Evolutionary conservation across 2,329 filamentous ascomycete genomes (phyloP), one percentile per base, ranked within the genome.

Genomic region (Neonectria hederae): DNA sequence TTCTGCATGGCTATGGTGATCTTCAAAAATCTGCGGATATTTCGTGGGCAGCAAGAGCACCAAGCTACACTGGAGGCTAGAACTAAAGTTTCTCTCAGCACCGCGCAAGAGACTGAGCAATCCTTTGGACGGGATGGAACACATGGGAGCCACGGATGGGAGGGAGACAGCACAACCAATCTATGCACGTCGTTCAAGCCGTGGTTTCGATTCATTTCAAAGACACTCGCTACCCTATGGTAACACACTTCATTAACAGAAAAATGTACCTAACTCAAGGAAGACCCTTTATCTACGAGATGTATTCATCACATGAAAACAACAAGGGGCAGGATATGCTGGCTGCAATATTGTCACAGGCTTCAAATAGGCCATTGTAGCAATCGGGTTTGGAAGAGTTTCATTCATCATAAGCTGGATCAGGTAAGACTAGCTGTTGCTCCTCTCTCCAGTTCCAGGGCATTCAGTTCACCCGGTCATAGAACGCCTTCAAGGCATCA

Each of bases 401-500:
- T 43, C 19, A 21, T 22, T 43, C 10, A 43, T 43, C 19, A 43
- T 43, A 19, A 2, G 40, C 19, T 21, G 13, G 40, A 13, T 21
- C 4, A 43, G 9, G 21, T 19, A 21, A 43, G 40, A 13, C 40
- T 43, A 21, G 40, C 40, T 21, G 2, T 43, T 43, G 19, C 9
- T 21, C n/a, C 2, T 43, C 19, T 11, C 38, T 17, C 38, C 5
- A 43, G 1, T 43, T 43, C 7, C 2, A 43, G 40, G 11, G 5
- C 40, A 21, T 43, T 21, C 24, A 22, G 1, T 71, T 71, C 2
- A 75, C 66, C 30, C 69, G 68, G 30, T 76, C 74, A 59, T 80
- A 82, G 67, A 88, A 89, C 2, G 77, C 73, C 64, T 80, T 72
- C 57, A 80, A 77, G 0, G 85, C 86, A 32, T 82, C 80, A 55